phyloP scores from a whole-genome alignment of 2,329 filamentous ascomycete species.

The Aspergillus sp. region DNA sequence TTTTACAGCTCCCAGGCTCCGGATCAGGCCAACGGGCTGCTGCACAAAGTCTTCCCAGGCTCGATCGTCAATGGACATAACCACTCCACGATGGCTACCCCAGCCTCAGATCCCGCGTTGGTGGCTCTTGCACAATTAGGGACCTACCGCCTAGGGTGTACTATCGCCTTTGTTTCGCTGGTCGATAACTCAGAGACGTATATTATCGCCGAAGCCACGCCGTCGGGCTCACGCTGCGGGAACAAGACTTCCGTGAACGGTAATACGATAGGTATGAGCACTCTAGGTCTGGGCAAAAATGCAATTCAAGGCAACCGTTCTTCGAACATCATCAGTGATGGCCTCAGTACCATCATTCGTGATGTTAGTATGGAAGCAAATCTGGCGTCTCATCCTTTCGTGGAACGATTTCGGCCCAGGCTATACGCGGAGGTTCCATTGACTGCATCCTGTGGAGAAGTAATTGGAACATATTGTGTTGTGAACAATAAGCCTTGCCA shows the following conservation, averaged over 20 bases:
- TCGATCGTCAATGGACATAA: background rate
- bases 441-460: slow-evolving; percentile 53
- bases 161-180: slow-evolving; percentile 50
- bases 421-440: slow-evolving; percentile 65
- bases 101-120: slow-evolving; percentile 33
- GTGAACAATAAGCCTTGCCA: slow-evolving; percentile 56
- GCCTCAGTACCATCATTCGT: slow-evolving; percentile 33
- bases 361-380: slow-evolving; percentile 40
- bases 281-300: slow-evolving; percentile 11
- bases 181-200: slow-evolving; percentile 51
- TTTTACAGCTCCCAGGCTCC: slow-evolving; percentile 6
- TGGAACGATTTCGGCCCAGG: slow-evolving; percentile 33
- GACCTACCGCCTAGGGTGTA: slow-evolving; percentile 44
- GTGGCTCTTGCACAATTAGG: slow-evolving; percentile 55
- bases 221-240: slow-evolving; percentile 29
- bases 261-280: slow-evolving; percentile 23
- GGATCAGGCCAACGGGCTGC: slow-evolving; percentile 2
- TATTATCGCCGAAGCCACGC: slow-evolving; percentile 54
- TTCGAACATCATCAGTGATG: slow-evolving; percentile 2
- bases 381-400: slow-evolving; percentile 38
- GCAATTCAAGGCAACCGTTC: background rate
- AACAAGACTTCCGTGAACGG: slow-evolving; percentile 19
- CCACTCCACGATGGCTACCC: background rate
- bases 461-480: slow-evolving; percentile 61
- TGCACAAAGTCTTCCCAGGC: background rate